These are phyloP conservation scores for Aureobasidium melanogenum DNA, from an alignment of 2,329 filamentous ascomycete species.

Conservation along the genomic window DNA sequence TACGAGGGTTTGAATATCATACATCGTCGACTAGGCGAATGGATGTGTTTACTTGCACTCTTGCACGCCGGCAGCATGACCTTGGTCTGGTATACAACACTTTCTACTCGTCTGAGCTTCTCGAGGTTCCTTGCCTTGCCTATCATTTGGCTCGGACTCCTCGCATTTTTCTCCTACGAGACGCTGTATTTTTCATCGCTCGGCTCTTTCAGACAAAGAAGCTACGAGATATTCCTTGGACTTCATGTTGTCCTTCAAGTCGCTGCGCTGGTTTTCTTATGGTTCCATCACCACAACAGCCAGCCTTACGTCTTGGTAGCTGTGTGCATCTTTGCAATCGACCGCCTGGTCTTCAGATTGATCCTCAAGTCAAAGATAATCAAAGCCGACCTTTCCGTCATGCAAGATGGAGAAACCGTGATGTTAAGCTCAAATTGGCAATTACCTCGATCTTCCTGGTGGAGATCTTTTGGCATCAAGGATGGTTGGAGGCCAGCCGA, in stretches of 20 bases:
- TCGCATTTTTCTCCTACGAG: conserved; percentile 50
- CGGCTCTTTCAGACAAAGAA: conserved; percentile 49
- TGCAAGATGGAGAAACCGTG: conserved; percentile 50
- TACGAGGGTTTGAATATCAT: conserved; percentile 60
- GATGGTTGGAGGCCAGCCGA: conserved; percentile 53
- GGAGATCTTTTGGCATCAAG: conserved; percentile 23
- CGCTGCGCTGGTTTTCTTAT: conserved; percentile 47
- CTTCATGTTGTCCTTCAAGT: conserved; percentile 51
- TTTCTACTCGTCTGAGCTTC: conserved; percentile 38
- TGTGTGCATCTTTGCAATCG: conserved; percentile 48
- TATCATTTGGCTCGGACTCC: conserved; percentile 47
- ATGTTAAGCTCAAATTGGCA: conserved; percentile 40
- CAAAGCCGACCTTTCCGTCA: conserved; percentile 42
- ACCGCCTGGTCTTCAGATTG: conserved; percentile 50
- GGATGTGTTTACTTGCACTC: conserved; percentile 51
- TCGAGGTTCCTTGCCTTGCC: conserved; percentile 42
- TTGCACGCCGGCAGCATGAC: conserved; percentile 50
- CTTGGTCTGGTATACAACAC: conserved; percentile 43
- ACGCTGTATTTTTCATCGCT: conserved; percentile 54
- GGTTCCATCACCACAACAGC: conserved; percentile 48
- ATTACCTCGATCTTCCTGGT: conserved; percentile 15
- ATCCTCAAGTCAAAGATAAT: conserved; percentile 42
- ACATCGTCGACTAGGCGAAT: conserved; percentile 54
- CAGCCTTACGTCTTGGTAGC: conserved; percentile 46
- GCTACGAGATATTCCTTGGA: conserved; percentile 56